Evolutionary conservation across 2,329 filamentous ascomycete genomes (phyloP).

Genomic region (Metarhizium album): DNA sequence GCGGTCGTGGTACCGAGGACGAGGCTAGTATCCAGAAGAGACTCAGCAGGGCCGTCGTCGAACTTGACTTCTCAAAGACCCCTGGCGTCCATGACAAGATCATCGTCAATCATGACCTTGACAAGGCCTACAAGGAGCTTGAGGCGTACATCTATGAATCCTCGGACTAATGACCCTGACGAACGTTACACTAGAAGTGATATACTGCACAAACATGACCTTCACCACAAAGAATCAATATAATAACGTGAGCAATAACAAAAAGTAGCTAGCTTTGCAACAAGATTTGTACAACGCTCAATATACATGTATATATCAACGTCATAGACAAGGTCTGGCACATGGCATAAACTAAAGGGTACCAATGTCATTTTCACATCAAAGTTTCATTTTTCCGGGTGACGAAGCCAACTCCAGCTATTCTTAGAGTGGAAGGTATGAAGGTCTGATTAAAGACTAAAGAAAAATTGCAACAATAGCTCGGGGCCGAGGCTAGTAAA

Average conservation of each 20-base stretch:
- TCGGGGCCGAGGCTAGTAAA: constrained; percentile 25
- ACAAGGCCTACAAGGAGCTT: constrained; percentile 41
- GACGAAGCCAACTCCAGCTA: constrained; percentile 20
- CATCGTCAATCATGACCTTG: constrained; percentile 33
- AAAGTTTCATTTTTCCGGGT: constrained; percentile 7
- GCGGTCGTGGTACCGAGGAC: constrained; percentile 67
- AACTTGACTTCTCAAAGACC: constrained; percentile 61
- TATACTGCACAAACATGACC: background rate
- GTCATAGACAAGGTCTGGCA: background rate
- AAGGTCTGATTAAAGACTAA: constrained; percentile 28
- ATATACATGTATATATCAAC: background rate
- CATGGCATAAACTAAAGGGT: background rate
- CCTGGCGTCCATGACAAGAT: constrained; percentile 40
- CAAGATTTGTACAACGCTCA: background rate
- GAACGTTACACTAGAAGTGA: background rate
- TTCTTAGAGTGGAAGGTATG: constrained; percentile 21
- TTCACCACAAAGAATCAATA: background rate
- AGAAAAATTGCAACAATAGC: constrained; percentile 25
- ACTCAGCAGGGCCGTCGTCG: constrained; percentile 58
- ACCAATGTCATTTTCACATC: constrained; percentile 1
- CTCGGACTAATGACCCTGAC: constrained; percentile 7
- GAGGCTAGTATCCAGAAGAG: constrained; percentile 62
- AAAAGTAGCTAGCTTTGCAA: too few species aligned
- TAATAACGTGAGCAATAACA: too few species aligned
- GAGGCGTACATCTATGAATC: constrained; percentile 37